These are phyloP conservation scores for Phycomyces nitens DNA, from an alignment of 192 early-diverging fungal genomes.

Conservation along the genomic window DNA sequence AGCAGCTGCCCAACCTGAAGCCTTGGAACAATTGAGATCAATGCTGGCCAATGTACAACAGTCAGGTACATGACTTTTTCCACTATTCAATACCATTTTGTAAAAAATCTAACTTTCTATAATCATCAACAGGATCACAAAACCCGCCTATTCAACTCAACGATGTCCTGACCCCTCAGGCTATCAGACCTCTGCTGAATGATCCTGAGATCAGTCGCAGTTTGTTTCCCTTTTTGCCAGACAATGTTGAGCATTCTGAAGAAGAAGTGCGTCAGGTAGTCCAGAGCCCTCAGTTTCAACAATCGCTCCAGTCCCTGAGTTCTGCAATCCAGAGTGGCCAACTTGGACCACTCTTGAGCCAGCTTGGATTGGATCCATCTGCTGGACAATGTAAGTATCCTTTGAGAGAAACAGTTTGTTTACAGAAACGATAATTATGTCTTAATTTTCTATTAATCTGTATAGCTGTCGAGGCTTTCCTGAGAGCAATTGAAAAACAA, in stretches of 20 bases:
- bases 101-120: too few relatives aligned
- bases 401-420: not conserved
- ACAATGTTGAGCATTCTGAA: slow-evolving; percentile 3
- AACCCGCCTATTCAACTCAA: not conserved
- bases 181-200: slow-evolving; percentile 12
- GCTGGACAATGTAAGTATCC: slow-evolving; percentile 7
- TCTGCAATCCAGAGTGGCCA: slow-evolving; percentile 14
- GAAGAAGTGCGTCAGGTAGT: slow-evolving; percentile 25
- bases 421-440: not conserved
- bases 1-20: not conserved
- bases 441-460: not conserved
- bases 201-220: not conserved
- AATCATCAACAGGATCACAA: too few relatives aligned
- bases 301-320: slow-evolving; percentile 19
- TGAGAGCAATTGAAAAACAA: not conserved
- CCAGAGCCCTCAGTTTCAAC: slow-evolving; percentile 13
- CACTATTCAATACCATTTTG: too few relatives aligned
- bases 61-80: not conserved
- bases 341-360: slow-evolving; percentile 18
- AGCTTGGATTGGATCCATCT: slow-evolving; percentile 20
- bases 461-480: slow-evolving; percentile 1
- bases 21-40: not conserved
- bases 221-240: slow-evolving; percentile 26
- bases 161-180: slow-evolving; percentile 9
- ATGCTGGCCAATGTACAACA: slow-evolving; percentile 1